Evolutionary conservation across 345 rosid species (phyloP), one percentile per base, ranked within the genome.

Genomic region (Gossypium thurberi): DNA sequence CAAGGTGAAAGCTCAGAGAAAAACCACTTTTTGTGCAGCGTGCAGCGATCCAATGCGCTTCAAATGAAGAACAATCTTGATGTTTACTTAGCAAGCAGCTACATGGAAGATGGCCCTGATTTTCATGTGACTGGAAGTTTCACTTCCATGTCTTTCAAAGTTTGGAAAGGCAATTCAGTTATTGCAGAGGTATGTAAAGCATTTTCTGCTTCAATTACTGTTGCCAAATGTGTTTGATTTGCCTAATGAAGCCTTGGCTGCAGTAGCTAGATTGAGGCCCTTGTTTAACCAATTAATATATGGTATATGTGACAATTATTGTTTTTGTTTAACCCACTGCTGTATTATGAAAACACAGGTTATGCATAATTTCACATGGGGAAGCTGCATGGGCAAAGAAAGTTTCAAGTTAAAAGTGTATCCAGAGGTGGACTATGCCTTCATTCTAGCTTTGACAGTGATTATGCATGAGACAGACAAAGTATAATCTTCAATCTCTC

Each of bases 381-480:
- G 83, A 55, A 90, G 90, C 73, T 87, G 82, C 78, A 88, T 77
- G 77, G 96, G 93, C 1, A 87, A 80, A 81, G 88, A 90, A 57
- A 85, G 59, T 48, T 90, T 84, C 81, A 81, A 47, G 9, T 86
- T 90, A 10, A 87, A 77, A 62, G 85, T 90, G 20, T 80, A 82
- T 77, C 96, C 96, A 53, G 93, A 90, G 77, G 96, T 90, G 64
- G 96, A 90, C 67, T 90, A 88, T 75, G 91, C 93, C 4, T 88
- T 90, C 72, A 85, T 90, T 69, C 75, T 84, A 33, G 90, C 96
- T 72, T 80, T 90, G 70, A 75, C 88, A 23, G 90, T 90, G 7
- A 82, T 87, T 65, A 76, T 90, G 44, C 89, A 90, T 50, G 91
- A 85, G 68, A 83, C 72, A 67, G 96, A 87, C 11, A 61, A 11